These are phyloP conservation scores for Erodium chrysanthum DNA, from an alignment of 441 rosid genomes.

Conservation along the genomic window DNA sequence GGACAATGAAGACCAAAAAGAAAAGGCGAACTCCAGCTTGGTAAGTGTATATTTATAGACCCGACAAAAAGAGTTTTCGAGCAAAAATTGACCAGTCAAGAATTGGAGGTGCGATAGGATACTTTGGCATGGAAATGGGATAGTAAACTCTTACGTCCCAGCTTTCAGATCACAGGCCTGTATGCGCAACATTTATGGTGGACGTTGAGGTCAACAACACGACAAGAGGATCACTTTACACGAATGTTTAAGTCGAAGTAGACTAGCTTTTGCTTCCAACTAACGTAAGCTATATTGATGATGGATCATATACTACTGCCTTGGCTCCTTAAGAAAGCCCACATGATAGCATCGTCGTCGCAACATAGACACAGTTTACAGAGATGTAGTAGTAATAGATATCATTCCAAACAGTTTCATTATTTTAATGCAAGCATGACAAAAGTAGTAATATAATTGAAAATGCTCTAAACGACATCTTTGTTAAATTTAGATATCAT, in stretches of 20 bases:
- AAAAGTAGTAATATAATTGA: too few species aligned
- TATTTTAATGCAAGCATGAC: too few species aligned
- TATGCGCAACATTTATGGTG: slow-evolving; percentile 38
- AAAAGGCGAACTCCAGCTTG: slow-evolving; percentile 76
- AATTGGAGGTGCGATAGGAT: slow-evolving; percentile 57
- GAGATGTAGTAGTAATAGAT: too few species aligned
- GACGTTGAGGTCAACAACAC: slow-evolving; percentile 24
- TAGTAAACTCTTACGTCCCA: slow-evolving; percentile 36
- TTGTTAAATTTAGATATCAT: too few species aligned
- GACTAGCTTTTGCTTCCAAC: slow-evolving; percentile 23
- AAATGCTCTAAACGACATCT: too few species aligned
- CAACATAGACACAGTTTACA: too few species aligned
- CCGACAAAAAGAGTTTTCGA: background rate
- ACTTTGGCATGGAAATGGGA: slow-evolving; percentile 53
- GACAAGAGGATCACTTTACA: slow-evolving; percentile 15
- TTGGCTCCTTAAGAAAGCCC: too few species aligned
- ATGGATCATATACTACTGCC: too few species aligned
- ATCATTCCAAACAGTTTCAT: too few species aligned
- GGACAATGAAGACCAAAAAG: slow-evolving; percentile 34
- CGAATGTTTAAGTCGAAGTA: slow-evolving; percentile 26
- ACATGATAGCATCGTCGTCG: background rate
- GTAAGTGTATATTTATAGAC: slow-evolving; percentile 21
- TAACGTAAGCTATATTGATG: too few species aligned
- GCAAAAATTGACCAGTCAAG: background rate
- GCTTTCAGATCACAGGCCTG: slow-evolving; percentile 65